Evolutionary conservation across 805 yeast genomes (phyloP), one percentile per base, ranked within the genome.

Genomic region (Teunomyces funiuensis): DNA sequence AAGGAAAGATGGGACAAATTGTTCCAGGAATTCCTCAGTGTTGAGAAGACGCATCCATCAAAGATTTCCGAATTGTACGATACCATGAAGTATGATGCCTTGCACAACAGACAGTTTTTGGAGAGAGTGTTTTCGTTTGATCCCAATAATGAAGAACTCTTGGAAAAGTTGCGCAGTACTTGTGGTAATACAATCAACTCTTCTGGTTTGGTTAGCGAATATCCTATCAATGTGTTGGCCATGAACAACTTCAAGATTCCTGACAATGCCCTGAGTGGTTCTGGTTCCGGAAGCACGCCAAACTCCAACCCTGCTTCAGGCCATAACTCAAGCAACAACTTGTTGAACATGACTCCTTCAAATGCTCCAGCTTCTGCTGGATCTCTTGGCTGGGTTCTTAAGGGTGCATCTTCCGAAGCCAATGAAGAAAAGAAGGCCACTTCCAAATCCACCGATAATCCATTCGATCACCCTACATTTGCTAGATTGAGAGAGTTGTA

Each of bases 41-140:
- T 90, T 39, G 99, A 93, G 51, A 93, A 93, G 63, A 96, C 93
- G 2, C 98, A 93, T 63, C 99, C 99, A 8, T 84, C 97, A 2
- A 93, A 91, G 67, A 91, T 93, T 46, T 85, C 96, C 36, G 99
- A 93, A 68, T 74, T 93, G 44, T 93, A 93, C 59, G 99, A 93
- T 65, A 91, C 99, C 1, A 91, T 93, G 97, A 93, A 93, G 64
- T 93, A 87, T 60, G 99, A 93, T 66, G 99, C 98, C 6, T 73
- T 93, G 41, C 99, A 93, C 63, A 93, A 93, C 62, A 76, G 99
- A 42, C 85, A 85, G 25, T 93, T 93, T 58, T 69, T 93, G 60
- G 88, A 85, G 58, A 80, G 80, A 50, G 83, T 91, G 4, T 93
- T 93, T 59, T 74, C 83, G 36, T 88, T 88, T 29, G 70, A 69